phyloP scores from a whole-genome alignment of 345 rosid genomes.

The Eucalyptus tenuipes region DNA sequence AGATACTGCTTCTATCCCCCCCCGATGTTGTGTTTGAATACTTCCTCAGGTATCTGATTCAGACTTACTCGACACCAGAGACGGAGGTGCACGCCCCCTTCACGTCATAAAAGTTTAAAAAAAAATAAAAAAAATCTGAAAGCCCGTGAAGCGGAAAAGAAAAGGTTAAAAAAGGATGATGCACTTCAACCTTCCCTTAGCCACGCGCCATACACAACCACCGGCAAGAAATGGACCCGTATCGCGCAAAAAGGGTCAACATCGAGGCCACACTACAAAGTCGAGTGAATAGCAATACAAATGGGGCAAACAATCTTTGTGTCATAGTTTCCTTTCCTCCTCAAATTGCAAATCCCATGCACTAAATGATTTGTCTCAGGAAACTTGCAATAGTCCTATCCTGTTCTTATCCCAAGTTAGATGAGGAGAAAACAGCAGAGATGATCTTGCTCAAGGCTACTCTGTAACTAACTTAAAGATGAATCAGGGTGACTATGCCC shows the following conservation, averaged over 20 bases:
- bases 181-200: background rate
- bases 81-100: background rate
- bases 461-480: background rate
- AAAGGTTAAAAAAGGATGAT: background rate
- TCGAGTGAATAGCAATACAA: background rate
- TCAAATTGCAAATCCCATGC: background rate
- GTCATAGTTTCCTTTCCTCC: background rate
- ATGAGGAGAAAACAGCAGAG: background rate
- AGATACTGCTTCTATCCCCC: background rate
- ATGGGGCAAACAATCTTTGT: background rate
- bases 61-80: background rate
- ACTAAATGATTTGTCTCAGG: background rate
- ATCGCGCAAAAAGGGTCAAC: background rate
- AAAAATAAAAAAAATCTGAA: fast-evolving
- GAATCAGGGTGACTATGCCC: background rate
- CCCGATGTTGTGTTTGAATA: background rate
- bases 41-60: background rate
- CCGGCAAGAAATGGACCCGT: background rate
- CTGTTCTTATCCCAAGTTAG: background rate
- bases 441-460: background rate
- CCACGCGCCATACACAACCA: background rate
- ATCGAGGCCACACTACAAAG: background rate
- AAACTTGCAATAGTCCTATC: background rate
- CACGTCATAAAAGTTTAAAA: background rate
- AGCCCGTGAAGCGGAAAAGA: background rate